A percentile compares a stretch with the other conserved stretches of the same genome.
Conservation (phyloP, 495 filamentous ascomycete species). For the Penicillium crystallinum region DNA sequence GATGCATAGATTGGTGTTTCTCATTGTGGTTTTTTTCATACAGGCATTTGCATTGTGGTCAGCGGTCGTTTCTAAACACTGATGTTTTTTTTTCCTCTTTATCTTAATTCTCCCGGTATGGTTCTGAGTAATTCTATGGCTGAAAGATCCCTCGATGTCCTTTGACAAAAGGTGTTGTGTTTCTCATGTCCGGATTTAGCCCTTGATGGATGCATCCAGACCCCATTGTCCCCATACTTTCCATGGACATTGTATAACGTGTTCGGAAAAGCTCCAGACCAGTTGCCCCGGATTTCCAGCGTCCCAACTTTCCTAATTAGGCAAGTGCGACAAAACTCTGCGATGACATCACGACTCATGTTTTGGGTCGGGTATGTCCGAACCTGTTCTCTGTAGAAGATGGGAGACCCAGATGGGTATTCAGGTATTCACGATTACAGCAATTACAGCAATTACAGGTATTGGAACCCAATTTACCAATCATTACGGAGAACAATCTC, state of each 20-base stretch:
- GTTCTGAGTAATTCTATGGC: not conserved
- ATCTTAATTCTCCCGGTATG: too few species aligned
- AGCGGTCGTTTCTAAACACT: not conserved
- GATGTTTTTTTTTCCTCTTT: not conserved
- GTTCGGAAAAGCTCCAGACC: too few species aligned
- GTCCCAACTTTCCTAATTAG: too few species aligned
- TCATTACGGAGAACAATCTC: not conserved
- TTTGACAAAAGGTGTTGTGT: too few species aligned
- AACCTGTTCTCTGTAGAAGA: not conserved
- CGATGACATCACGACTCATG: not conserved
- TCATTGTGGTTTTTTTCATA: not conserved
- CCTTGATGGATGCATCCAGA: too few species aligned
- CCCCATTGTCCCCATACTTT: too few species aligned
- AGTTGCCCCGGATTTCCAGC: too few species aligned
- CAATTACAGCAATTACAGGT: too few species aligned
- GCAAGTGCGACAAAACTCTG: not conserved
- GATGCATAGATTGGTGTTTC: conserved; percentile 30
- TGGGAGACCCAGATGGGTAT: not conserved
- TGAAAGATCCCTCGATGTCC: too few species aligned
- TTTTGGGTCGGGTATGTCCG: not conserved
- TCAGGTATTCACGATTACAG: too few species aligned
- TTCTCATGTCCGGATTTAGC: too few species aligned
- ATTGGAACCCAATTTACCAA: not conserved
- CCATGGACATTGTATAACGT: too few species aligned
- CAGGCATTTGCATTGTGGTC: not conserved